Conservation (phyloP, 2,329 filamentous ascomycete genomes). For the Fusarium drepaniforme region DNA sequence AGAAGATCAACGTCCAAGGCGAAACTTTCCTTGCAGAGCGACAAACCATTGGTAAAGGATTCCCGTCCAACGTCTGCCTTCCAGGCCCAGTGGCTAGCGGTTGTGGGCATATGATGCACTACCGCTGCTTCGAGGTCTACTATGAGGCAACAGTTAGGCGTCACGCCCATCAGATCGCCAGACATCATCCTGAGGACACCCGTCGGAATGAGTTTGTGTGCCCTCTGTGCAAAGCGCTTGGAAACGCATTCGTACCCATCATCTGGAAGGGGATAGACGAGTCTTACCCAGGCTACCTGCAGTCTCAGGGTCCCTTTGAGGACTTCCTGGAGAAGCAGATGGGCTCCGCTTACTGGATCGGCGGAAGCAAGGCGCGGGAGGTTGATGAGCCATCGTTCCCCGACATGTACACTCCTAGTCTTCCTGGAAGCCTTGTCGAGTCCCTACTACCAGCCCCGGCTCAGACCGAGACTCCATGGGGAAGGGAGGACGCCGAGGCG, state of each 20-base stretch:
- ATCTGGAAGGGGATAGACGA: conserved; percentile 95
- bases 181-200: conserved; percentile 90
- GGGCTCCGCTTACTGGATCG: conserved; percentile 55
- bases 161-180: conserved; percentile 91
- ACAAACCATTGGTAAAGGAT: conserved; percentile 90
- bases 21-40: conserved; percentile 79
- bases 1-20: conserved; percentile 81
- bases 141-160: conserved; percentile 85
- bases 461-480: conserved; percentile 57
- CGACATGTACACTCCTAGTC: conserved; percentile 51
- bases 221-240: conserved; percentile 94
- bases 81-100: conserved; percentile 87
- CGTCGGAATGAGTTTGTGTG: conserved; percentile 91
- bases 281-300: conserved; percentile 80
- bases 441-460: conserved; percentile 52
- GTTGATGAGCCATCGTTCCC: conserved; percentile 46
- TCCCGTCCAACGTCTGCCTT: conserved; percentile 74
- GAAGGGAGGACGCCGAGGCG: conserved; percentile 49
- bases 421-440: conserved; percentile 54
- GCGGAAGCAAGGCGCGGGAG: conserved; percentile 54
- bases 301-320: conserved; percentile 70
- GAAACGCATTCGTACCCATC: conserved; percentile 94
- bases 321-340: conserved; percentile 76
- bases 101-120: conserved; percentile 99
- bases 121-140: conserved; percentile 93